Evolutionary conservation across 805 yeast genomes (phyloP).

Genomic region (Saturnispora besseyi): DNA sequence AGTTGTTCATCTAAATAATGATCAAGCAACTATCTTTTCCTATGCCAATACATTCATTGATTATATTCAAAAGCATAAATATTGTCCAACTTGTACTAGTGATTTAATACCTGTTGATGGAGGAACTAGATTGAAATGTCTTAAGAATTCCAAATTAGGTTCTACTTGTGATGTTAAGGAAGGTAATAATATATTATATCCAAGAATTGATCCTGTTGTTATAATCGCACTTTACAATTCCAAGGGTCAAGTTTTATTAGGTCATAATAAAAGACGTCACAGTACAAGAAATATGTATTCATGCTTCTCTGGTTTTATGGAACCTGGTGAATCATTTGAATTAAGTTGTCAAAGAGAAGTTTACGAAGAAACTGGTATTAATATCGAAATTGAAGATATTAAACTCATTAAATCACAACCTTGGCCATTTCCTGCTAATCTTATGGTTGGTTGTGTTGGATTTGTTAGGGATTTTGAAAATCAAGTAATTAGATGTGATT

Average conservation of each 20-base stretch:
- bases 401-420: constrained; percentile 73
- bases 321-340: constrained; percentile 89
- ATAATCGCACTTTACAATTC: constrained; percentile 69
- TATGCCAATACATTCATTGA: constrained; percentile 80
- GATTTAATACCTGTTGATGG: constrained; percentile 53
- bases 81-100: constrained; percentile 84
- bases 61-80: constrained; percentile 67
- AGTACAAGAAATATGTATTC: constrained; percentile 44
- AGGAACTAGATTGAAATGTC: constrained; percentile 54
- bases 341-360: constrained; percentile 81
- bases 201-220: constrained; percentile 84
- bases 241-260: constrained; percentile 56
- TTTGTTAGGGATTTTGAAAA: constrained; percentile 58
- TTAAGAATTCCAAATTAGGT: constrained; percentile 24
- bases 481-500: constrained; percentile 40
- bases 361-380: constrained; percentile 93
- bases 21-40: constrained; percentile 61
- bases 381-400: constrained; percentile 38
- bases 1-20: constrained; percentile 18
- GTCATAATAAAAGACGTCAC: constrained; percentile 41
- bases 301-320: constrained; percentile 93
- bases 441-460: constrained; percentile 90
- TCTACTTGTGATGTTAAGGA: constrained; percentile 33
- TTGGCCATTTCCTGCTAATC: constrained; percentile 93
- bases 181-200: constrained; percentile 70